Evolutionary conservation across 1,284 basidiomycete species (phyloP).

Genomic region (Sporisorium graminicola): DNA sequence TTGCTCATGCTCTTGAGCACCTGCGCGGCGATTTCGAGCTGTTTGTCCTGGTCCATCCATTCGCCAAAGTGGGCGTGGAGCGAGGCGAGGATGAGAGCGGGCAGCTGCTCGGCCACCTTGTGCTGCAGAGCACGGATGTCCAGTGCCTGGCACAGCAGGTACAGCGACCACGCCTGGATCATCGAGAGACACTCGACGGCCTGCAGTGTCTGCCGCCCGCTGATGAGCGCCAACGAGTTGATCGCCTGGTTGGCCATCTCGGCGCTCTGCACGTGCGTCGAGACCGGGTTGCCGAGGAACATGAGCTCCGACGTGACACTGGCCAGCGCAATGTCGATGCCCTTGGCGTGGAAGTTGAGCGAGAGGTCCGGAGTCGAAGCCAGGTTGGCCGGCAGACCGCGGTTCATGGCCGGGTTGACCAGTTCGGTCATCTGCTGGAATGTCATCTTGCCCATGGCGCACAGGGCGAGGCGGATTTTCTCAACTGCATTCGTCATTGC

Average conservation of each 20-base stretch:
- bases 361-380: conserved; percentile 57
- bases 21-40: conserved; percentile 40
- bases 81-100: conserved; percentile 36
- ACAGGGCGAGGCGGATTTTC: conserved; percentile 82
- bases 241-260: conserved; percentile 64
- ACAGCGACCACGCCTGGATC: conserved; percentile 63
- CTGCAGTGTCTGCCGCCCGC: conserved; percentile 54
- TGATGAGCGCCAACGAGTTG: conserved; percentile 60
- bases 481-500: conserved; percentile 88
- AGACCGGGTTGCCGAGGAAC: conserved; percentile 84
- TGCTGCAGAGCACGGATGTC: conserved; percentile 63
- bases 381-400: conserved; percentile 55
- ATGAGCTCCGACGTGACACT: conserved; percentile 76
- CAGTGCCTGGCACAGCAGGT: conserved; percentile 62
- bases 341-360: conserved; percentile 83
- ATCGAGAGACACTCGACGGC: conserved; percentile 58
- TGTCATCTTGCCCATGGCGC: conserved; percentile 84
- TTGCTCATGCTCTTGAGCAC: conserved; percentile 53
- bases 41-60: conserved; percentile 57
- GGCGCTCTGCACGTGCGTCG: conserved; percentile 79
- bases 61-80: conserved; percentile 54
- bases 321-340: conserved; percentile 80
- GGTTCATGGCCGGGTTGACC: conserved; percentile 70
- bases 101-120: conserved; percentile 46
- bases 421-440: conserved; percentile 87